These are phyloP conservation scores for Hibiscus trionum DNA, from an alignment of 345 rosid species.

Conservation along the genomic window DNA sequence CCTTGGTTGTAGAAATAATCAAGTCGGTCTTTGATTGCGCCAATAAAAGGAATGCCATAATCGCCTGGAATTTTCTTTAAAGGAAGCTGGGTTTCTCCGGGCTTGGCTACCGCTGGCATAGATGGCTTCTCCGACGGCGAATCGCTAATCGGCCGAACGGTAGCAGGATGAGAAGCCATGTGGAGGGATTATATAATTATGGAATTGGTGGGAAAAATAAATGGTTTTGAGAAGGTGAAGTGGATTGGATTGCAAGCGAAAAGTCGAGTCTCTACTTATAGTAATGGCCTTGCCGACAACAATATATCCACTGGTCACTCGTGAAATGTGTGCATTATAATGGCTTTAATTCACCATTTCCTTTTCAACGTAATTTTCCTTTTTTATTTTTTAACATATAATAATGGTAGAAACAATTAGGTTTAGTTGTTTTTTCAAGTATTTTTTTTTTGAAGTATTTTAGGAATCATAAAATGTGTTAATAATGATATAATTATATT, in stretches of 20 bases:
- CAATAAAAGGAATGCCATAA: conserved; percentile 62
- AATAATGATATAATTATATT: too few species aligned
- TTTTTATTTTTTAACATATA: too few species aligned
- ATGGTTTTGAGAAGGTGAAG: too few species aligned
- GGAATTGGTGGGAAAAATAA: too few species aligned
- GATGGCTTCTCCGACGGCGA: neutral
- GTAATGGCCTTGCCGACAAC: neutral
- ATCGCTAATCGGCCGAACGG: neutral
- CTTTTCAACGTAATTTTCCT: too few species aligned
- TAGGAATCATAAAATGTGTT: too few species aligned
- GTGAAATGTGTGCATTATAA: neutral
- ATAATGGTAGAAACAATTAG: too few species aligned
- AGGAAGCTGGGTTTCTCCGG: conserved; percentile 31
- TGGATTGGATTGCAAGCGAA: neutral
- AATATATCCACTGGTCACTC: neutral
- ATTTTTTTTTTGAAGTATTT: too few species aligned
- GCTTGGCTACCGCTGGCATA: too few species aligned
- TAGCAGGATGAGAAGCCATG: neutral
- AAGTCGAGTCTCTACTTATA: neutral
- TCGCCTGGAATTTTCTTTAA: conserved; percentile 59
- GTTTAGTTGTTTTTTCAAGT: too few species aligned
- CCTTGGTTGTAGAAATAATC: conserved; percentile 77
- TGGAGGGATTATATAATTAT: neutral
- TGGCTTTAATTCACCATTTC: too few species aligned
- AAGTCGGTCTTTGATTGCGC: conserved; percentile 60